Evolutionary conservation across 208 protist species (phyloP), one percentile per base, ranked within the genome.

Genomic region (Leptomonas pyrrhocoris): DNA sequence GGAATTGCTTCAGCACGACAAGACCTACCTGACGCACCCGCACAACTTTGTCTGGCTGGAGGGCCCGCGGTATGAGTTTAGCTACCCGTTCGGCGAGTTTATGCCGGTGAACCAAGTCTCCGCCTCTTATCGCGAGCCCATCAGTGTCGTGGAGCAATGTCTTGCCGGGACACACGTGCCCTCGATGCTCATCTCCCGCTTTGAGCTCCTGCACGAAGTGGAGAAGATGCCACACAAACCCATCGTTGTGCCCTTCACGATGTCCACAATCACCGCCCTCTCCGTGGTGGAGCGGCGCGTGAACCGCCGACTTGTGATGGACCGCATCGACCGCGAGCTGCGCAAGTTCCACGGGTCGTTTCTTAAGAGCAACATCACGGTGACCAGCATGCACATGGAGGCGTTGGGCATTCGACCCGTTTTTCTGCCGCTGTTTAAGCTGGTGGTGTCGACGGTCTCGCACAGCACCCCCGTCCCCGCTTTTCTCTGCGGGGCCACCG

Each of bases 171-270:
- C 81, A 12, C 92, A 96, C 55, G 79, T 96, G 8, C 89, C 92
- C 15, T 94, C 92, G 34, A 96, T 96, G 92, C 76, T 96, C 27
- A 77, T 96, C 42, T 94, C 87, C 4, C 85, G 92, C 38, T 94
- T 95, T 72, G 88, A 96, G 73, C 73, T 96, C 18, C 66, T 93
- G 53, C 77, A 90, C 46, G 84, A 94, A 51, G 65, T 95, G 42
- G 86, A 96, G 60, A 61, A 45, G 63, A 91, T 92, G 88, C 40
- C 63, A 46, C 71, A 77, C 31, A 76, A 58, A 25, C 86, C 88
- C 1, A 79, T 73, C n/a, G 76, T 96, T 21, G 60, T 96, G 2
- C 89, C 92, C 21, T 96, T 96, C 70, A 75, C 86, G 61, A 94
- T 94, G 88, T 96, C 92, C 28, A 96, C 92, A 38, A 75, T 79